A percentile compares a stretch with the other conserved stretches of the same genome.
phyloP scores from a whole-genome alignment of 768 basidiomycete genomes.

The Termitomyces sp. region DNA sequence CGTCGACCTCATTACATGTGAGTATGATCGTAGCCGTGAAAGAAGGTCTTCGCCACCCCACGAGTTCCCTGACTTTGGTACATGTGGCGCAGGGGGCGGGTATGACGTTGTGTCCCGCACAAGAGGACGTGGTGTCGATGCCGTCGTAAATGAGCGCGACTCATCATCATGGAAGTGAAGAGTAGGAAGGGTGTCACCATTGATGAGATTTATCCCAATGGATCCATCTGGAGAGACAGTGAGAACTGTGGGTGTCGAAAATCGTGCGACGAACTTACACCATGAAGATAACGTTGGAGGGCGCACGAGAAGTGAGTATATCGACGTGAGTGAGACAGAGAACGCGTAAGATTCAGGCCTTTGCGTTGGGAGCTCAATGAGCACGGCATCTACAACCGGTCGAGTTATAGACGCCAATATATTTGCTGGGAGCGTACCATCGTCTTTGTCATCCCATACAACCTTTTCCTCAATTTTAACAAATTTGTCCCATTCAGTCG shows the following conservation, averaged over 20 bases:
- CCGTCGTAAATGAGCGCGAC: slow-evolving; percentile 68
- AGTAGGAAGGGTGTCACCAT: slow-evolving; percentile 79
- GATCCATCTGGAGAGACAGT: slow-evolving; percentile 59
- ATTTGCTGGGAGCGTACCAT: slow-evolving; percentile 41
- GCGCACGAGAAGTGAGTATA: slow-evolving; percentile 85
- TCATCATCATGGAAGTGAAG: slow-evolving; percentile 98
- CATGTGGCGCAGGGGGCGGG: slow-evolving; percentile 51
- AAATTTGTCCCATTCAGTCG: slow-evolving; percentile 87
- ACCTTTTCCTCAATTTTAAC: slow-evolving; percentile 73
- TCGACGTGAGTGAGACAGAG: slow-evolving; percentile 84
- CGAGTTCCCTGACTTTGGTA: slow-evolving; percentile 40
- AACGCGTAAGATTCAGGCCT: slow-evolving; percentile 91
- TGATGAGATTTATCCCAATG: slow-evolving; percentile 83
- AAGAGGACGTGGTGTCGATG: slow-evolving; percentile 32
- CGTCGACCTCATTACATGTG: slow-evolving; percentile 78
- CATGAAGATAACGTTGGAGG: slow-evolving; percentile 82
- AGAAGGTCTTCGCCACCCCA: slow-evolving; percentile 91
- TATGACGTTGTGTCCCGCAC: slow-evolving; percentile 45
- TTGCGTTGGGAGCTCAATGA: slow-evolving; percentile 80
- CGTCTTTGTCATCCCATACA: slow-evolving; percentile 57
- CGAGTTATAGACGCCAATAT: background rate
- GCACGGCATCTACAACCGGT: slow-evolving; percentile 57
- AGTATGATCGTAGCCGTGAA: slow-evolving; percentile 66
- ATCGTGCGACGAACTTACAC: slow-evolving; percentile 40
- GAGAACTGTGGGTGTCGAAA: slow-evolving; percentile 5